Percentiles rank a stretch among this genome's conserved stretches.
Evolutionary conservation across 768 basidiomycete species (phyloP).

Genomic region (Lentinula guzmanii): DNA sequence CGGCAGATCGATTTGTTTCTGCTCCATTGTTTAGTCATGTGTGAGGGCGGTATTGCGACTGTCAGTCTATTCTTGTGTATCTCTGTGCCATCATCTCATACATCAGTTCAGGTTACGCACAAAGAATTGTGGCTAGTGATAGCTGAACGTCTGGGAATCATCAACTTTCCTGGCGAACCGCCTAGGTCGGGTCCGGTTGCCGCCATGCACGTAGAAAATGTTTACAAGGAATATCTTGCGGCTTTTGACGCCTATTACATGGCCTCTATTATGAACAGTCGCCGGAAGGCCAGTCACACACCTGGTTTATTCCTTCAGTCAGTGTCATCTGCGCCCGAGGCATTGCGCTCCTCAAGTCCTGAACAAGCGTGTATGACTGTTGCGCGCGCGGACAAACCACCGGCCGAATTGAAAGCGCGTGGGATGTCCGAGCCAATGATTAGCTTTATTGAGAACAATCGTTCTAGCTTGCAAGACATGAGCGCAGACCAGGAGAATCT

Average conservation of each 20-base stretch:
- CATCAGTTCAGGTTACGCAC: conserved; percentile 31
- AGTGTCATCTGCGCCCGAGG: conserved; percentile 2
- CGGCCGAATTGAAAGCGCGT: conserved; percentile 46
- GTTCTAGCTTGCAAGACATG: conserved; percentile 36
- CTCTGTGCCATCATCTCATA: neutral
- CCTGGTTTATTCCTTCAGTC: conserved; percentile 3
- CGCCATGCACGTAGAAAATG: conserved; percentile 52
- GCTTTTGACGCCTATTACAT: conserved; percentile 54
- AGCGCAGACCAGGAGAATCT: conserved; percentile 32
- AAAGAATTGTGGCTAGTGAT: conserved; percentile 61
- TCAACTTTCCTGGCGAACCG: conserved; percentile 63
- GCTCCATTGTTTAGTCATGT: conserved; percentile 55
- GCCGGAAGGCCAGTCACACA: conserved; percentile 16
- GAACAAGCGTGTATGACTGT: conserved; percentile 38
- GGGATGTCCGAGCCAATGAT: conserved; percentile 48
- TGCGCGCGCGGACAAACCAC: conserved; percentile 38
- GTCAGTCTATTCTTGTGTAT: conserved; percentile 25
- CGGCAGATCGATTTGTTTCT: conserved; percentile 53
- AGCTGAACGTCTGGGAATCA: conserved; percentile 61
- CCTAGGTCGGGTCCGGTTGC: conserved; percentile 55
- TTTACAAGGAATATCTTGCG: conserved; percentile 54
- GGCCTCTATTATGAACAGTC: conserved; percentile 29
- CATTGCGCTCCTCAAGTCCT: conserved; percentile 10
- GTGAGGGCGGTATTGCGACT: conserved; percentile 44
- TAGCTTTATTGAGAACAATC: conserved; percentile 48